phyloP scores from a whole-genome alignment of 306 rosid genomes.

The Adenanthera pavonina region DNA sequence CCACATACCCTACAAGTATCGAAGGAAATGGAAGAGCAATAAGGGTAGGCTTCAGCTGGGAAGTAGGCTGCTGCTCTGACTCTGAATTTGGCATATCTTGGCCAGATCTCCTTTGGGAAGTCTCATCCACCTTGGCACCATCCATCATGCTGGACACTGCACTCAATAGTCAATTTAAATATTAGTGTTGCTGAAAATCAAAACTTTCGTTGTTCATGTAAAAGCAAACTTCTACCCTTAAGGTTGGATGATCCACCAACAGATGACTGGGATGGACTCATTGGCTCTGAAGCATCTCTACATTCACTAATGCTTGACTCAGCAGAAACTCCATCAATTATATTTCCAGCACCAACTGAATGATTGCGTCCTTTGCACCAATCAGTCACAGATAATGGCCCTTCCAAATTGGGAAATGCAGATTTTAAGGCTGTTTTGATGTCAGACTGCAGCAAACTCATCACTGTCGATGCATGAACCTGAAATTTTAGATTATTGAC shows the following conservation, averaged over 20 bases:
- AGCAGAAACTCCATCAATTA: constrained; percentile 80
- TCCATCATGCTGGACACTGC: constrained; percentile 65
- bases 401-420: constrained; percentile 86
- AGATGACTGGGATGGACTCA: constrained; percentile 91
- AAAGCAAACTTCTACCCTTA: constrained; percentile 62
- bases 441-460: constrained; percentile 93
- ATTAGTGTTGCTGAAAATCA: constrained; percentile 35
- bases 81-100: constrained; percentile 79
- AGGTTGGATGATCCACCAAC: constrained; percentile 78
- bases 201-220: constrained; percentile 25
- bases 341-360: constrained; percentile 65
- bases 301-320: constrained; percentile 84
- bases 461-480: constrained; percentile 86
- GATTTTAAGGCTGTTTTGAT: constrained; percentile 91
- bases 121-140: constrained; percentile 76
- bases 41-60: constrained; percentile 82
- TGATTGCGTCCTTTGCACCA: constrained; percentile 98
- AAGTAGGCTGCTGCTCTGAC: constrained; percentile 66
- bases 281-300: constrained; percentile 86
- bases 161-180: constrained; percentile 38
- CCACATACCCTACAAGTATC: constrained; percentile 90
- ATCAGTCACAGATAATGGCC: constrained; percentile 86
- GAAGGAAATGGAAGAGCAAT: constrained; percentile 87
- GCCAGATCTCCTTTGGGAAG: constrained; percentile 78
- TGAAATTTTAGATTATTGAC: constrained; percentile 47